phyloP scores from a whole-genome alignment of 2,329 filamentous ascomycete genomes.

The Penicillium occitanis region DNA sequence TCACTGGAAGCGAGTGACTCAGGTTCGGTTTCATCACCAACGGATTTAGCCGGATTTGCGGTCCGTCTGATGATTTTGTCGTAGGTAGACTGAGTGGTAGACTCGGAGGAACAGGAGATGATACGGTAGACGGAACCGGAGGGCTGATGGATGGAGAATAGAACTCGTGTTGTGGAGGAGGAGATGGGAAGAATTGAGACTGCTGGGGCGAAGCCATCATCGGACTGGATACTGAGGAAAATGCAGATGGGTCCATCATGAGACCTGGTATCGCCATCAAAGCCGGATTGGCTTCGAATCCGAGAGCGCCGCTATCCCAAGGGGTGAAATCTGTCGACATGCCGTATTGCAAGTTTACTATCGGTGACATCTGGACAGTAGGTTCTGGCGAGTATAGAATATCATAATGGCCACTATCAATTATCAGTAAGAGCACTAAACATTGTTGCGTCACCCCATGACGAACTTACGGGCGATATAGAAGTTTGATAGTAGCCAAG shows the following conservation, averaged over 20 bases:
- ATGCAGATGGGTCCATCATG: conserved; percentile 37
- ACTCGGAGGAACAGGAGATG: conserved; percentile 30
- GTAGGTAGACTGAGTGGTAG: conserved; percentile 36
- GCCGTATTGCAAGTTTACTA: conserved; percentile 44
- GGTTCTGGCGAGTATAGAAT: conserved; percentile 73
- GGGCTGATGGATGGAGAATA: conserved; percentile 27
- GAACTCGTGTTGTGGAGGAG: conserved; percentile 36
- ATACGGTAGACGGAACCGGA: conserved; percentile 27
- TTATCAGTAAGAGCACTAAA: not conserved
- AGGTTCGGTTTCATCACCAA: conserved; percentile 43
- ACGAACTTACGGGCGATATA: conserved; percentile 62
- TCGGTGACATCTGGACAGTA: conserved; percentile 38
- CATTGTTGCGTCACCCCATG: no score
- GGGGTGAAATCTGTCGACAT: conserved; percentile 40
- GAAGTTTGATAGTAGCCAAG: conserved; percentile 66
- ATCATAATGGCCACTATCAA: conserved; percentile 80
- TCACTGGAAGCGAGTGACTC: conserved; percentile 42
- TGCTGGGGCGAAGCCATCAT: conserved; percentile 35
- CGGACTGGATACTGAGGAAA: conserved; percentile 31
- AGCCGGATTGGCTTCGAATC: conserved; percentile 42
- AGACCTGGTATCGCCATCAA: conserved; percentile 44
- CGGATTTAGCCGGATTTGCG: conserved; percentile 45
- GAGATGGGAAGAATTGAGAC: conserved; percentile 28
- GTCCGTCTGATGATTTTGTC: conserved; percentile 37
- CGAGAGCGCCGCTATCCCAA: conserved; percentile 40